These are phyloP conservation scores for Dipteronia sinensis DNA, from an alignment of 345 rosid species.

Conservation along the genomic window DNA sequence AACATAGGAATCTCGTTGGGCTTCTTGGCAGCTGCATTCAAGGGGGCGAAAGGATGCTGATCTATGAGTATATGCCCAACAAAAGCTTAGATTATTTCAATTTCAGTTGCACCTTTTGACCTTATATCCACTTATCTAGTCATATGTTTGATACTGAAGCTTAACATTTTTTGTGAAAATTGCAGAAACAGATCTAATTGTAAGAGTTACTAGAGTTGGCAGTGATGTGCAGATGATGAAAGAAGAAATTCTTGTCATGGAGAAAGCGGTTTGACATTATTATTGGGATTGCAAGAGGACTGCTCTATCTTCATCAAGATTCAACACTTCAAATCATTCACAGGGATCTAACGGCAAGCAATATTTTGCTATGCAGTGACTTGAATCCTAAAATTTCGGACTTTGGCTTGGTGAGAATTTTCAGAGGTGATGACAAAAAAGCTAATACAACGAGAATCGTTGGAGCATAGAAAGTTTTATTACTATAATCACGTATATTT, in stretches of 20 bases:
- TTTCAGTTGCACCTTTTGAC: too few species aligned
- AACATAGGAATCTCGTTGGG: too few species aligned
- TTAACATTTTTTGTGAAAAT: too few species aligned
- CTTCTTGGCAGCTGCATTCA: too few species aligned
- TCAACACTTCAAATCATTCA: conserved; percentile 49
- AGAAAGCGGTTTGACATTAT: conserved; percentile 28
- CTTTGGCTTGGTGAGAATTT: conserved; percentile 41
- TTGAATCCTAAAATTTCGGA: conserved; percentile 45
- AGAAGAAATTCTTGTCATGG: conserved; percentile 33
- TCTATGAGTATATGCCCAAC: too few species aligned
- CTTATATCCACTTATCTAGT: too few species aligned
- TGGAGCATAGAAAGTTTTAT: conserved; percentile 47
- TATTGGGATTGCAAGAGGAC: conserved; percentile 51
- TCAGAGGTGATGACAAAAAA: conserved; percentile 24
- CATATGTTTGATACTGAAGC: too few species aligned
- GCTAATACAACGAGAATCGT: conserved; percentile 47
- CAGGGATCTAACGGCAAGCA: conserved; percentile 46
- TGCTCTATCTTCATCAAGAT: conserved; percentile 54
- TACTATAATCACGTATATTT: not conserved
- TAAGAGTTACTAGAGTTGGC: too few species aligned
- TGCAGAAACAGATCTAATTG: too few species aligned
- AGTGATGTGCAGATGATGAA: conserved; percentile 30
- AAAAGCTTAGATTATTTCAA: too few species aligned
- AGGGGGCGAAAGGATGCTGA: too few species aligned
- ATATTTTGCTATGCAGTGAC: conserved; percentile 28